phyloP scores from a whole-genome alignment of 2,329 filamentous ascomycete genomes.

The Pyrenophora seminiperda region DNA sequence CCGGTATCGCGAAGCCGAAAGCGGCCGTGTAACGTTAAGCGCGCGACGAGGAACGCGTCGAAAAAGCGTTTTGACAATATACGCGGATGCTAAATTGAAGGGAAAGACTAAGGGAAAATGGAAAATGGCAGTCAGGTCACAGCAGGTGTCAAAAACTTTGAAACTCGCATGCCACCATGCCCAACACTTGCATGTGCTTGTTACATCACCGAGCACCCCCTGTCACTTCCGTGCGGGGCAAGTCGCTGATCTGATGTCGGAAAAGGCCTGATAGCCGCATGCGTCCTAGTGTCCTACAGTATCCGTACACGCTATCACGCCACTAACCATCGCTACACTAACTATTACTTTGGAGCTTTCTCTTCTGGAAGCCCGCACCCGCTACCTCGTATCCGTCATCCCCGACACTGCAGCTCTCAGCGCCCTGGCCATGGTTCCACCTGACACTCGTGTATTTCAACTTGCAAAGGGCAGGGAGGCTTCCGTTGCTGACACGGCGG shows the following conservation, averaged over 20 bases:
- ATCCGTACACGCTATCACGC: neutral
- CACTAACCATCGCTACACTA: too few relatives aligned
- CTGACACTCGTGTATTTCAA: slow-evolving; percentile 8
- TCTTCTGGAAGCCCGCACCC: too few relatives aligned
- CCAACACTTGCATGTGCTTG: slow-evolving; percentile 9
- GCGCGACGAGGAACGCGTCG: slow-evolving; percentile 13
- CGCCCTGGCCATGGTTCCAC: slow-evolving; percentile 13
- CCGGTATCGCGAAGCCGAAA: slow-evolving; percentile 8
- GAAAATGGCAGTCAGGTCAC: slow-evolving; percentile 3
- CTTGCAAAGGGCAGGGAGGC: slow-evolving; percentile 10
- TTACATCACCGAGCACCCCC: slow-evolving; percentile 13
- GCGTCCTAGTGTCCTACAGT: too few relatives aligned
- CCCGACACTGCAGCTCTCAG: neutral
- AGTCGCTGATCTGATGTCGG: neutral
- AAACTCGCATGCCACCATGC: slow-evolving; percentile 1
- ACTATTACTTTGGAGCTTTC: too few relatives aligned
- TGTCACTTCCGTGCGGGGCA: slow-evolving; percentile 8
- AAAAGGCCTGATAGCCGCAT: too few relatives aligned
- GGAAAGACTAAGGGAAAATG: neutral
- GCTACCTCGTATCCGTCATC: neutral
- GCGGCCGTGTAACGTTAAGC: neutral
- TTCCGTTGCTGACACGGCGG: slow-evolving; percentile 25
- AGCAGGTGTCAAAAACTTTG: neutral
- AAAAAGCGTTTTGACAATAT: slow-evolving; percentile 20
- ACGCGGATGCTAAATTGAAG: neutral